Evolutionary conservation across 345 rosid genomes (phyloP), one percentile per base, ranked within the genome.

Genomic region (Iberis pinnata): DNA sequence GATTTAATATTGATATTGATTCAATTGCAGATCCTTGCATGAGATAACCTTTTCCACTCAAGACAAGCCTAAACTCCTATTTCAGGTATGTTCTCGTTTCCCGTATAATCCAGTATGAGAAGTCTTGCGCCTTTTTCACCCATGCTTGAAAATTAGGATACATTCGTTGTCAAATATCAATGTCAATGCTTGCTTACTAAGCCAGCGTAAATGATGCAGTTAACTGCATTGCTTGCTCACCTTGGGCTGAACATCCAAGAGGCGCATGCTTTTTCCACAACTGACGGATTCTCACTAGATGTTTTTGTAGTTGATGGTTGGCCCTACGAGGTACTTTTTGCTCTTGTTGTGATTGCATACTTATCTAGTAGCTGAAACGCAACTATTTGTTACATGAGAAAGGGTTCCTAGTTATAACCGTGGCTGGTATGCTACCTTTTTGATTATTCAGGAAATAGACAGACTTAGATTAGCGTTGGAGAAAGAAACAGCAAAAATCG

Each of bases 231-330:
- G 60, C 88, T 92, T 29, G 83, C 93, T 59, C 93, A 92, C 56
- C 73, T 85, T 65, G 98, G 89, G 66, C 77, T 92, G 57, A 92
- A 92, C 75, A 92, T 92, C 72, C 96, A 83, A 73, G 98, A 92
- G 76, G 98, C 98, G 11, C 98, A 92, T 61, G 98, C 78, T 29
- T 88, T 92, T 76, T 92, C 98, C 54, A 88, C 98, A 4, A 78
- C 69, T 8, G 93, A 92, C 64, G 96, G 98, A 49, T 92, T 70
- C 74, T 92, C 98, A 41, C 75, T 92, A 22, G 98, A 92, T 78
- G 96, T 88, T 59, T 92, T 92, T 74, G 96, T 92, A 50, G 96
- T 92, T 70, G 98, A 92, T 60, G 96, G 98, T 72, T 92, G 96
- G 98, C 95, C 86, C n/a, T 88, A 63, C 63, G 96, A 92, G 98